Conservation (phyloP, 129 eudicot genomes). For the Gnaphalium uliginosum region DNA sequence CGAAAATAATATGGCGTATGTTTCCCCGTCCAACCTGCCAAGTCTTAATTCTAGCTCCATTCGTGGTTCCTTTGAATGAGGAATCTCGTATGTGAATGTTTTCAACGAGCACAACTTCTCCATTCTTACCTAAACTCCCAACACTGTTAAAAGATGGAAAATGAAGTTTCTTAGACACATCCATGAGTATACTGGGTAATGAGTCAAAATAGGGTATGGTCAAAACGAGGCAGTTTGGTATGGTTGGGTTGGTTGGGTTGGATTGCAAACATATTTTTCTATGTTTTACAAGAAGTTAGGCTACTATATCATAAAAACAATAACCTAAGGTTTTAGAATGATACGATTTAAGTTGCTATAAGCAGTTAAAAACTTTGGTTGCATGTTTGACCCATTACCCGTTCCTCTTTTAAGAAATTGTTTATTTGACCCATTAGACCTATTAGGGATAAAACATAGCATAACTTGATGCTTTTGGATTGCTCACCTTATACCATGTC, state of each 20-base stretch:
- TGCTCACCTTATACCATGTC: constrained; percentile 77
- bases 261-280: neutral
- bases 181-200: neutral
- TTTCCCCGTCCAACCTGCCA: constrained; percentile 80
- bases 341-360: neutral
- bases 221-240: too few relatives aligned
- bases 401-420: neutral
- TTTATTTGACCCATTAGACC: neutral
- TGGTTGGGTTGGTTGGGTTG: neutral
- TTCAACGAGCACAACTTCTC: constrained; percentile 46
- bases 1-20: constrained; percentile 44
- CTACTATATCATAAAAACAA: too few relatives aligned
- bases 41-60: constrained; percentile 87
- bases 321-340: neutral
- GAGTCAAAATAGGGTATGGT: neutral
- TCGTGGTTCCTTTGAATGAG: constrained; percentile 55
- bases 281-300: neutral
- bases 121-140: constrained; percentile 71
- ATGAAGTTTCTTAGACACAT: neutral
- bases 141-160: constrained; percentile 34
- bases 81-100: constrained; percentile 47
- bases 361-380: neutral
- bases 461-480: neutral
- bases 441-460: neutral
- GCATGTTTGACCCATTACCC: neutral